phyloP scores from a whole-genome alignment of 192 early-diverging fungal species.

The Diversispora epigaea region DNA sequence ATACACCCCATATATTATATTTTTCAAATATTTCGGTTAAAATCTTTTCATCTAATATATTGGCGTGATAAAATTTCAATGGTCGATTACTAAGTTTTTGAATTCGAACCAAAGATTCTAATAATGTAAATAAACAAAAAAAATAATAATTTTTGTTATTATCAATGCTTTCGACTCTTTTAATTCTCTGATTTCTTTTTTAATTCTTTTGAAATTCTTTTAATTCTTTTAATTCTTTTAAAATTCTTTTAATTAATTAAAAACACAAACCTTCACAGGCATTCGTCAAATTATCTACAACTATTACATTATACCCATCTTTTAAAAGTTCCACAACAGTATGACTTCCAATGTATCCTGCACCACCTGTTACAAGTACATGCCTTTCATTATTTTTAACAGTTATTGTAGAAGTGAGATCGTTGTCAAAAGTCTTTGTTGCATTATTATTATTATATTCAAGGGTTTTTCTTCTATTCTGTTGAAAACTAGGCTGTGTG shows the following conservation, averaged over 20 bases:
- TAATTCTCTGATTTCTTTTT: neutral
- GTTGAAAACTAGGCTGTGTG: no score
- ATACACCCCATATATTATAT: constrained; percentile 65
- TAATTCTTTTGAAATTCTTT: constrained; percentile 57
- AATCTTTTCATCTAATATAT: constrained; percentile 69
- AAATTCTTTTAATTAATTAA: constrained; percentile 52
- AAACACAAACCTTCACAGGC: constrained; percentile 41
- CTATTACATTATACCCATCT: constrained; percentile 78
- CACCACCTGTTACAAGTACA: constrained; percentile 68
- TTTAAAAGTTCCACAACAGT: constrained; percentile 80
- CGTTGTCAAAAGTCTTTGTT: no score
- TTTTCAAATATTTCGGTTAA: constrained; percentile 72
- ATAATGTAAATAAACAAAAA: neutral
- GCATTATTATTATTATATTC: no score
- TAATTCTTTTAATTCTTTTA: constrained; percentile 41
- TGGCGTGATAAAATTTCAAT: constrained; percentile 72
- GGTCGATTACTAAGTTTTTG: constrained; percentile 56
- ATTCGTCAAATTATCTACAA: constrained; percentile 91
- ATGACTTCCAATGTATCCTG: constrained; percentile 96
- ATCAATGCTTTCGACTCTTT: no score
- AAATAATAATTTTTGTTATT: neutral
- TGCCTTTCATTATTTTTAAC: neutral
- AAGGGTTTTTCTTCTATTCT: no score
- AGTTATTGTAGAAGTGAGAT: no score
- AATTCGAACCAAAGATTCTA: constrained; percentile 42